A percentile compares a stretch with the other conserved stretches of the same genome.
Conservation (phyloP, 2,329 filamentous ascomycete genomes). For the Periconia macrospinosa region DNA sequence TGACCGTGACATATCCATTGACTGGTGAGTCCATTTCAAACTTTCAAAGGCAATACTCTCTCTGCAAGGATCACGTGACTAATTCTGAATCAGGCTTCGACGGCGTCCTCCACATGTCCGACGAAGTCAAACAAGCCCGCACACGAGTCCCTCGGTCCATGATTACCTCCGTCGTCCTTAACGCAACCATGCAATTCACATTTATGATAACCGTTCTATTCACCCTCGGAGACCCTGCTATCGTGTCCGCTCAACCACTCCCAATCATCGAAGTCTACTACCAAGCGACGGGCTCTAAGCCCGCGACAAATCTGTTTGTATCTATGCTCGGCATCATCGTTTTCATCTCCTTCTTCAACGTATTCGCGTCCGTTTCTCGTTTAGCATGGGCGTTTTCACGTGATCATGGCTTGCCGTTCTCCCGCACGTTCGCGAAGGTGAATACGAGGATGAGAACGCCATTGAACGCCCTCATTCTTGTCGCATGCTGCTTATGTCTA, state of each 20-base stretch:
- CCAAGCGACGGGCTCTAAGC: constrained; percentile 48
- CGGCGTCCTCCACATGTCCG: constrained; percentile 51
- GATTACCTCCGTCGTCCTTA: constrained; percentile 42
- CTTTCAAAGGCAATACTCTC: no score
- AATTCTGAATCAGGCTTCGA: constrained; percentile 49
- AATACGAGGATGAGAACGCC: constrained; percentile 11
- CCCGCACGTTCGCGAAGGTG: constrained; percentile 34
- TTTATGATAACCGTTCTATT: constrained; percentile 50
- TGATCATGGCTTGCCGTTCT: constrained; percentile 50
- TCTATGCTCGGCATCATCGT: constrained; percentile 42
- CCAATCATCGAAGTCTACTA: constrained; percentile 47
- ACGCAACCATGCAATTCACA: constrained; percentile 47
- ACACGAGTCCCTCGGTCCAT: constrained; percentile 45
- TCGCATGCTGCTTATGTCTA: constrained; percentile 24
- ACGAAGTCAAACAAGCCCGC: constrained; percentile 47
- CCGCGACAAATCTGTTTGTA: constrained; percentile 47
- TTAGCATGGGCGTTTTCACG: constrained; percentile 55
- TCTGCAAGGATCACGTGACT: constrained; percentile 15
- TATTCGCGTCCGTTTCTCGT: constrained; percentile 53
- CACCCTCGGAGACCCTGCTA: constrained; percentile 44
- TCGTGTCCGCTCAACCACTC: constrained; percentile 14
- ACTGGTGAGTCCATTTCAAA: no score
- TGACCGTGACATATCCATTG: constrained; percentile 4
- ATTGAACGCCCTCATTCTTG: constrained; percentile 25
- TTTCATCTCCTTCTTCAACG: constrained; percentile 45